Conservation (phyloP, 1,284 basidiomycete species). For the Fistulinella cinereoalba region DNA sequence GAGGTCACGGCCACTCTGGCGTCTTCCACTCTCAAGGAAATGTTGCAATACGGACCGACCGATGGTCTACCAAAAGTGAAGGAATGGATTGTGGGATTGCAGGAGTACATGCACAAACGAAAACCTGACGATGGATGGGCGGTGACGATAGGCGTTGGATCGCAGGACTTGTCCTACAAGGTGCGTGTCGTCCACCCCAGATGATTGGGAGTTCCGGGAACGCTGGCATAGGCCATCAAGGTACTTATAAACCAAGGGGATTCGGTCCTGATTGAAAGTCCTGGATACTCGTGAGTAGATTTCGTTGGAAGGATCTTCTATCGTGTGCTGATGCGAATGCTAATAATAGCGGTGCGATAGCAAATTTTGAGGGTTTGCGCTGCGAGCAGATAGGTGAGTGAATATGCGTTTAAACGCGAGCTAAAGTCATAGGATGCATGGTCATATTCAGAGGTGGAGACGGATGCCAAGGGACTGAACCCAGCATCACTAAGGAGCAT, state of each 20-base stretch:
- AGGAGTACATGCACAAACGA: constrained; percentile 1
- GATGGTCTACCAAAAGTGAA: not conserved
- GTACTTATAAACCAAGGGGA: constrained; percentile 2
- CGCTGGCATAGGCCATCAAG: constrained; percentile 1
- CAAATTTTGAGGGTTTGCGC: constrained; percentile 54
- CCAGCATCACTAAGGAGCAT: constrained; percentile 53
- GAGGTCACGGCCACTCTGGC: not conserved
- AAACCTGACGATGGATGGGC: not conserved
- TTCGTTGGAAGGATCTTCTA: too few relatives aligned
- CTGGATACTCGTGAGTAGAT: constrained; percentile 2
- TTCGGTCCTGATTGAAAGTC: constrained; percentile 1
- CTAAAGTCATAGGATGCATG: not conserved
- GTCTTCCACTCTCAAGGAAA: not conserved
- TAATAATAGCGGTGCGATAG: constrained; percentile 50
- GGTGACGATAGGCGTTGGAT: constrained; percentile 2
- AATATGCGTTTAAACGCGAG: not conserved
- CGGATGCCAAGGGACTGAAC: constrained; percentile 71
- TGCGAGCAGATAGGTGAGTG: constrained; percentile 59
- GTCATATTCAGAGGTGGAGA: constrained; percentile 60
- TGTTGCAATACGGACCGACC: not conserved
- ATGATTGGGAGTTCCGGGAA: not conserved
- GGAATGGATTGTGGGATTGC: constrained; percentile 1
- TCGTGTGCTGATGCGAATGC: not conserved
- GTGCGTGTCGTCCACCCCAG: not conserved
- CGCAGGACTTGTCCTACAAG: constrained; percentile 1